Evolutionary conservation across 805 yeast species (phyloP), one percentile per base, ranked within the genome.

Genomic region (Hanseniaspora meyeri): DNA sequence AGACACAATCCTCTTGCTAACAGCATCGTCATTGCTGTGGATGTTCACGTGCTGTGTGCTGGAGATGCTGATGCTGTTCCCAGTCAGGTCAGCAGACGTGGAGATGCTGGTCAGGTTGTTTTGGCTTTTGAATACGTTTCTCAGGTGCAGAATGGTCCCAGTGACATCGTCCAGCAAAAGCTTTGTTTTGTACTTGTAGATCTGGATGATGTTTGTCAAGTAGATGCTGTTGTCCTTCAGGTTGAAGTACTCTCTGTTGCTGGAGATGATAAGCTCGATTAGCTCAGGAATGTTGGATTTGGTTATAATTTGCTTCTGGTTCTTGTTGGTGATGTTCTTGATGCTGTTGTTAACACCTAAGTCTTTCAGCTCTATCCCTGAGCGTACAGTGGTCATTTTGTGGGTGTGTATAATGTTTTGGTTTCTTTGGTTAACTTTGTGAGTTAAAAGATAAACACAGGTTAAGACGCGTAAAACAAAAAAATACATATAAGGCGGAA

Each of bases 261-360:
- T 55, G 24, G 60, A 62, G 16, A 61, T 59, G 50, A 49, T 59
- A 4, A 51, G 20, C 20, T 38, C 52, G 10, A 43, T 78, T 81
- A 62, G 85, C 81, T 24, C 86, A 88, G 59, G 76, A 31, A 52
- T 73, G 32, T 84, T 78, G 17, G 90, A 83, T 59, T 81, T 77
- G 14, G 77, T 66, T 58, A 90, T 82, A 62, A 85, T 79, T 14
- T 96, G 83, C 62, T 78, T 82, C 50, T 87, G 72, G 47, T 83
- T 73, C 65, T 86, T 91, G 54, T 79, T 80, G 62, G 84, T 83
- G 45, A 89, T 77, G 37, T 87, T 76, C 61, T 82, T 83, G 63
- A 81, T 80, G 62, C 89, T 95, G 69, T 89, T 77, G 65, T 87
- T 89, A 20, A 96, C 91, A 10, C 96, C 96, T 49, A 89, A 74